phyloP scores from a whole-genome alignment of 495 filamentous ascomycete species.

The Chaetomidium leptoderma region DNA sequence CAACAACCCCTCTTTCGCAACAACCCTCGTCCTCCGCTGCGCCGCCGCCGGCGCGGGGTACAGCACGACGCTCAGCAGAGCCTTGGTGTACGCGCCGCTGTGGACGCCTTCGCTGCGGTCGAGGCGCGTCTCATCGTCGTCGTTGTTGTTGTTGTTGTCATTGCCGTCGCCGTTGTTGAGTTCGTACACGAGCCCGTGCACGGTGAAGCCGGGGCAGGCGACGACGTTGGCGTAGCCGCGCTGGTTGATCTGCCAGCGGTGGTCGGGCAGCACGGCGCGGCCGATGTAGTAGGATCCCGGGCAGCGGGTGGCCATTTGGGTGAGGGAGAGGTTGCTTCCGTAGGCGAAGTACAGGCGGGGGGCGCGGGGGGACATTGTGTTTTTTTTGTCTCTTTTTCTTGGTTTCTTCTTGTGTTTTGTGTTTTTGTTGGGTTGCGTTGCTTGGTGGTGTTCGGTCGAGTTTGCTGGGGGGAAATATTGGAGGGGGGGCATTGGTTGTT shows the following conservation, averaged over 20 bases:
- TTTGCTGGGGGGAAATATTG: too few relatives aligned
- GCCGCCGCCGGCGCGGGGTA: background rate
- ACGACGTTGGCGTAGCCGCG: background rate
- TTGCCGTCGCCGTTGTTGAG: background rate
- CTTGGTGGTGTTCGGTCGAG: too few relatives aligned
- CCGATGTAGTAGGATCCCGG: background rate
- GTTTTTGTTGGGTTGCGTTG: too few relatives aligned
- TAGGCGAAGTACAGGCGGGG: background rate
- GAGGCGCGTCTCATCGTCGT: background rate
- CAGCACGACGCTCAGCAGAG: background rate
- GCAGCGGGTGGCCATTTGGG: background rate
- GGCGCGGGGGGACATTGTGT: too few relatives aligned
- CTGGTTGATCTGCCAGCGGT: background rate
- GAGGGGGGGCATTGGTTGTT: too few relatives aligned
- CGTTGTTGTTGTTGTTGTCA: background rate
- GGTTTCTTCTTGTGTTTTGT: too few relatives aligned
- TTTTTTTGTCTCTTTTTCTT: too few relatives aligned
- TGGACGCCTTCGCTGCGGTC: background rate
- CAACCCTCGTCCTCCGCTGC: background rate
- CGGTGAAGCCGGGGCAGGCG: background rate
- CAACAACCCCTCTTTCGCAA: background rate
- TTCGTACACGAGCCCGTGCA: background rate
- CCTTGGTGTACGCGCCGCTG: background rate
- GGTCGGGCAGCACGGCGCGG: background rate
- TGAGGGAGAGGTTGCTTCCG: background rate